Evolutionary conservation across 192 early-diverging fungal species (phyloP).

Genomic region (Entomortierella lignicola): DNA sequence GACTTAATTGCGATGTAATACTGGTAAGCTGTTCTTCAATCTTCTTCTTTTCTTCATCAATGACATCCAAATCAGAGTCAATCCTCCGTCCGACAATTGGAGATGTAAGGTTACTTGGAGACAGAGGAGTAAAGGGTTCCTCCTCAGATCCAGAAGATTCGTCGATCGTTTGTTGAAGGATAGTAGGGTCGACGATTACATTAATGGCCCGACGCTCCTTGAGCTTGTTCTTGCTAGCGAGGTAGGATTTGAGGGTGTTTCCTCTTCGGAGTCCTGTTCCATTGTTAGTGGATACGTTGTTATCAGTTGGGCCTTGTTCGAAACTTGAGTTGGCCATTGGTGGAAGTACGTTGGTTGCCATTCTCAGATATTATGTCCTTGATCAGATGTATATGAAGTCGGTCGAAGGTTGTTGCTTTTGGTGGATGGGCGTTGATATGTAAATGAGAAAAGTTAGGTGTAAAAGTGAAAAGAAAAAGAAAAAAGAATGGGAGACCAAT

Average conservation of each 20-base stretch:
- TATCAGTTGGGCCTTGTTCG: constrained; percentile 1
- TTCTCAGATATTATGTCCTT: not conserved
- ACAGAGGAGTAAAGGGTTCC: not conserved
- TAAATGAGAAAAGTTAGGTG: not conserved
- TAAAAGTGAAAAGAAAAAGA: constrained; percentile 3
- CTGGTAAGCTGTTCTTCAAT: constrained; percentile 36
- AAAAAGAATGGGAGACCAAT: not conserved
- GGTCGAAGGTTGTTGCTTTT: not conserved
- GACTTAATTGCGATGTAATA: constrained; percentile 36
- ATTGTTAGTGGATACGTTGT: not conserved
- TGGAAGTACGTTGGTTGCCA: constrained; percentile 29
- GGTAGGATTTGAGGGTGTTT: constrained; percentile 53
- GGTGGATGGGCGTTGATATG: no score
- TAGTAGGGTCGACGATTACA: constrained; percentile 38
- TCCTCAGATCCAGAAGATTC: constrained; percentile 18
- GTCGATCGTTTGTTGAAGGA: constrained; percentile 14
- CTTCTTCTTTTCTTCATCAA: constrained; percentile 37
- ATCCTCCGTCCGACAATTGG: constrained; percentile 42
- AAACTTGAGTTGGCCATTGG: constrained; percentile 19
- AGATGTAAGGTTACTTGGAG: constrained; percentile 6
- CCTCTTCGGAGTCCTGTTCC: constrained; percentile 33
- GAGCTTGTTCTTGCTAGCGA: constrained; percentile 56
- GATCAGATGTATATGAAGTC: not conserved
- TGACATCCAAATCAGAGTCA: constrained; percentile 41
- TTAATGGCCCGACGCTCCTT: constrained; percentile 54